A percentile compares a stretch with the other conserved stretches of the same genome.
phyloP scores from a whole-genome alignment of 2,329 filamentous ascomycete species.

The Grosmannia clavigera region DNA sequence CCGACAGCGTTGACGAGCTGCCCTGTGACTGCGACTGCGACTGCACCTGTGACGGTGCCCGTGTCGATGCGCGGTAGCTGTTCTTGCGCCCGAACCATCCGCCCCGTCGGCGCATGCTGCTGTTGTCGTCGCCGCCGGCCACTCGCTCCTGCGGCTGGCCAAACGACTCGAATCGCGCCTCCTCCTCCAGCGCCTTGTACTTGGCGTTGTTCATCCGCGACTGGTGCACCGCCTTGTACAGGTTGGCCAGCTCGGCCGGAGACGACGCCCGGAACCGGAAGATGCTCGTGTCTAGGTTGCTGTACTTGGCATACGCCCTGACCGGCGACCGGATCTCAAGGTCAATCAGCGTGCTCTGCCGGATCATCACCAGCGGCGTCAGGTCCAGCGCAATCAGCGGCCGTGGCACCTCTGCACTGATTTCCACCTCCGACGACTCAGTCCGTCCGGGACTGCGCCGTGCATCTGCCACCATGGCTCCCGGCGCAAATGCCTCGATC shows the following conservation, averaged over 20 bases:
- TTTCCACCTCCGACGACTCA: constrained; percentile 16
- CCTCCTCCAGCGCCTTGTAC: constrained; percentile 57
- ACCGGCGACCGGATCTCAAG: constrained; percentile 87
- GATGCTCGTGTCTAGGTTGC: constrained; percentile 52
- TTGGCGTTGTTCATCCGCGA: constrained; percentile 87
- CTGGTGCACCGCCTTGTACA: constrained; percentile 80
- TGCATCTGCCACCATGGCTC: neutral
- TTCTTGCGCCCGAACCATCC: constrained; percentile 52
- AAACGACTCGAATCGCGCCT: constrained; percentile 60
- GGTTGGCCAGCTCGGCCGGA: constrained; percentile 61
- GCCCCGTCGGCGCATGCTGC: constrained; percentile 27
- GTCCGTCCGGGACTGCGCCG: constrained; percentile 2
- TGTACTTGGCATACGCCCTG: constrained; percentile 57
- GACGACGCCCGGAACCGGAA: constrained; percentile 82
- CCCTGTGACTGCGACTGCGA: constrained; percentile 59
- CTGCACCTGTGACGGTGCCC: constrained; percentile 49
- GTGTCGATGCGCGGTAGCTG: constrained; percentile 49
- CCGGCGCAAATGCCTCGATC: constrained; percentile 31
- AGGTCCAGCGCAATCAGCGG: constrained; percentile 65
- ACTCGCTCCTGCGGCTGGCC: constrained; percentile 37
- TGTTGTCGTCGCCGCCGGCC: constrained; percentile 31
- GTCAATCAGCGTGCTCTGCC: constrained; percentile 83
- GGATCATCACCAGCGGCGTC: constrained; percentile 79
- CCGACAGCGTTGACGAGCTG: constrained; percentile 52
- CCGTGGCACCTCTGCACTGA: constrained; percentile 22